A percentile compares a stretch with the other conserved stretches of the same genome.
Conservation (phyloP, 2,329 filamentous ascomycete species). For the Talaromyces funiculosus region DNA sequence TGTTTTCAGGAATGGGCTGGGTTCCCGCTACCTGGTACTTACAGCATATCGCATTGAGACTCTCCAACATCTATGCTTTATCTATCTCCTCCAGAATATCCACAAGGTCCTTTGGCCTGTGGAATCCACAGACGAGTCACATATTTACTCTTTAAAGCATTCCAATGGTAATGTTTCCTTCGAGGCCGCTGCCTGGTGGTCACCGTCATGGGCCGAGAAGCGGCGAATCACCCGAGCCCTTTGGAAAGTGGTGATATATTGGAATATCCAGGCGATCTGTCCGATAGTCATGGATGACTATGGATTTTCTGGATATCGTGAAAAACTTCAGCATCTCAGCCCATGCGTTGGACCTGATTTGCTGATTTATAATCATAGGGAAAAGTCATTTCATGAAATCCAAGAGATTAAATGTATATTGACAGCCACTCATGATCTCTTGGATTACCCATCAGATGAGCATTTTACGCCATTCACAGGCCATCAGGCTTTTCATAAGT, state of each 20-base stretch:
- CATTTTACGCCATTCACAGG: background rate
- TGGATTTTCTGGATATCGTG: background rate
- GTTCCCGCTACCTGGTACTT: constrained; percentile 9
- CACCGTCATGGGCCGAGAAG: constrained; percentile 11
- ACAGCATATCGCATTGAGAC: constrained; percentile 11
- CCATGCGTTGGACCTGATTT: background rate
- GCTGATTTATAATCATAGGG: background rate
- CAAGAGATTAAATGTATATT: background rate
- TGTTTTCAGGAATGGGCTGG: background rate
- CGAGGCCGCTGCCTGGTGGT: constrained; percentile 7
- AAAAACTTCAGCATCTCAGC: background rate
- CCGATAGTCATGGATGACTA: background rate
- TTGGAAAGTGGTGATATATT: constrained; percentile 11
- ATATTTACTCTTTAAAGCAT: background rate
- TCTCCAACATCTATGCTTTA: constrained; percentile 10
- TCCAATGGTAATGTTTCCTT: background rate
- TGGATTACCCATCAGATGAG: background rate
- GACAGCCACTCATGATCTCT: background rate
- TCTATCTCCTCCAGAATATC: constrained; percentile 8
- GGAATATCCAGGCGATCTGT: constrained; percentile 10
- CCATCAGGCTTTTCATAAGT: background rate
- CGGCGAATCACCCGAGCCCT: constrained; percentile 5
- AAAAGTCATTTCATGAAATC: background rate
- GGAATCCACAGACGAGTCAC: background rate
- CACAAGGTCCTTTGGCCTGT: constrained; percentile 5